Conservation (phyloP, 352 stramenopile genomes). For the Phytophthora ohioensis region DNA sequence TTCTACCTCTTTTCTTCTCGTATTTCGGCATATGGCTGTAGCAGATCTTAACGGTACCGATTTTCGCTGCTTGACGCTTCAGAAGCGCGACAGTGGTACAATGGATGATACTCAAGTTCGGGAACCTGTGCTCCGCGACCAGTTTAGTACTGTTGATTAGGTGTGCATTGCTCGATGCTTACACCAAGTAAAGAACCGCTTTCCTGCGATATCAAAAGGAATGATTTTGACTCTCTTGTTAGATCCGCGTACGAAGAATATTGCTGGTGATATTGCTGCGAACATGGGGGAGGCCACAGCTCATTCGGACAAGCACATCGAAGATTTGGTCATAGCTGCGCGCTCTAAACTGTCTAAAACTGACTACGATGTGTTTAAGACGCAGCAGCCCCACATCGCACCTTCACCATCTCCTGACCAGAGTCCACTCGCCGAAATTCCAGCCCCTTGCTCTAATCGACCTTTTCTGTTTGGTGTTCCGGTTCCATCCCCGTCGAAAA, state of each 20-base stretch:
- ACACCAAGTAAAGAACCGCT: not conserved
- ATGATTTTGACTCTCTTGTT: constrained; percentile 2
- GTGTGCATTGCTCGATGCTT: not conserved
- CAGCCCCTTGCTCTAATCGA: too few relatives aligned
- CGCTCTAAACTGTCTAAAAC: not conserved
- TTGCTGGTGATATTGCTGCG: constrained; percentile 7
- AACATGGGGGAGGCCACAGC: not conserved
- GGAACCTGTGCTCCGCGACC: not conserved
- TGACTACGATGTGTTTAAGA: not conserved
- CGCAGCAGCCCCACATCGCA: too few relatives aligned
- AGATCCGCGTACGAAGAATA: constrained; percentile 8
- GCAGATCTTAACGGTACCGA: not conserved
- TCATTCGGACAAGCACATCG: not conserved
- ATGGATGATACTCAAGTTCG: not conserved
- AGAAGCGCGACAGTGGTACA: not conserved
- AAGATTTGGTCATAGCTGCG: not conserved
- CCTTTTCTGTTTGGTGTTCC: too few relatives aligned
- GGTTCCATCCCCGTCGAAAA: not conserved
- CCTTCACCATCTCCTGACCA: not conserved
- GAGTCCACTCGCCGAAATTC: too few relatives aligned
- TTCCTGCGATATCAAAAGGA: not conserved
- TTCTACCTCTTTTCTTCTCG: constrained; percentile 3
- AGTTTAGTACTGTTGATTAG: not conserved
- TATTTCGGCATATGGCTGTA: constrained; percentile 3
- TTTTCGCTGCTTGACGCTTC: not conserved